These are phyloP conservation scores for Gloeophyllum trabeum DNA, from an alignment of 768 basidiomycete genomes.

Conservation along the genomic window DNA sequence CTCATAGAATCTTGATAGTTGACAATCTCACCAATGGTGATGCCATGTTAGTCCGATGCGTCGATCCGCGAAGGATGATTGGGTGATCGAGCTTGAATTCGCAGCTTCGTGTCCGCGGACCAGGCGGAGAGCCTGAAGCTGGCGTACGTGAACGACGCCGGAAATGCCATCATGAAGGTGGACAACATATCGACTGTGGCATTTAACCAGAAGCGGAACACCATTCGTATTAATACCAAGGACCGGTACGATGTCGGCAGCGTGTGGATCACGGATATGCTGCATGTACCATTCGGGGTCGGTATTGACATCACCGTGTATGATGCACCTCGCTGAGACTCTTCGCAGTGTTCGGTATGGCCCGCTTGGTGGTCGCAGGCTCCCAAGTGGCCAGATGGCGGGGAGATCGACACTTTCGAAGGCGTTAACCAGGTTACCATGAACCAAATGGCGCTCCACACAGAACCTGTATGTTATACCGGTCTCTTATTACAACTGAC, in stretches of 20 bases:
- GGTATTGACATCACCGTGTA: slow-evolving; percentile 12
- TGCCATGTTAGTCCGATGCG: slow-evolving; percentile 26
- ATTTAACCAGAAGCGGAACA: slow-evolving; percentile 48
- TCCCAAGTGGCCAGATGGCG: slow-evolving; percentile 49
- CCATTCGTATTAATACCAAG: slow-evolving; percentile 49
- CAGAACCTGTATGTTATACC: slow-evolving; percentile 29
- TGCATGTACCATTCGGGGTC: slow-evolving; percentile 56
- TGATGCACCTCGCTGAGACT: slow-evolving; percentile 2
- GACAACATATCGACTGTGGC: slow-evolving; percentile 53
- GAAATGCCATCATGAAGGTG: slow-evolving; percentile 67
- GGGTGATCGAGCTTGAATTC: not conserved
- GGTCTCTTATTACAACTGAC: too few relatives aligned
- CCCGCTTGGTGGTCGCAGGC: slow-evolving; percentile 53
- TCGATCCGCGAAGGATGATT: not conserved
- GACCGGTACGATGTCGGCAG: slow-evolving; percentile 47
- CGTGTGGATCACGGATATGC: slow-evolving; percentile 53
- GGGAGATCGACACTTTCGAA: slow-evolving; percentile 66
- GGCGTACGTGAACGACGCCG: slow-evolving; percentile 53
- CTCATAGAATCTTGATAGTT: slow-evolving; percentile 20
- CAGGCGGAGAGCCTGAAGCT: slow-evolving; percentile 37
- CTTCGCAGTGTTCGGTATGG: slow-evolving; percentile 56
- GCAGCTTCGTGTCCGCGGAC: slow-evolving; percentile 34
- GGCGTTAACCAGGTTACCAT: slow-evolving; percentile 57
- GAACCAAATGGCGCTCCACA: slow-evolving; percentile 72
- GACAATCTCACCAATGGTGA: slow-evolving; percentile 68